These are phyloP conservation scores for Phytophthora vignae DNA, from an alignment of 352 stramenopile species.

Conservation along the genomic window DNA sequence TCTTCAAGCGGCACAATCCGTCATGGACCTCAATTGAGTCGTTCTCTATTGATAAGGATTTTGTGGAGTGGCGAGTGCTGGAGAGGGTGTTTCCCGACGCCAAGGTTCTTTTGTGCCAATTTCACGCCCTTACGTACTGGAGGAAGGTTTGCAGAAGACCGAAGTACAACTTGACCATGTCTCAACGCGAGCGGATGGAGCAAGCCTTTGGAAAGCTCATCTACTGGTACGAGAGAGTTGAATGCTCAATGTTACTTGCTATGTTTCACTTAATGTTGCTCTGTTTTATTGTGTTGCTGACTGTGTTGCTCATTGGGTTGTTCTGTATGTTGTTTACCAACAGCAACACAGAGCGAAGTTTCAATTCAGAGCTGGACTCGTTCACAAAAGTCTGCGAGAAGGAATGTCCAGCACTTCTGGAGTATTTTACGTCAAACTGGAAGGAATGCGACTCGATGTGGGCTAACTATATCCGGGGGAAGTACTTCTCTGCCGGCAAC, in stretches of 20 bases:
- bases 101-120: constrained; percentile 18
- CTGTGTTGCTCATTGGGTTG: too few relatives aligned
- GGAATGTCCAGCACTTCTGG: not conserved
- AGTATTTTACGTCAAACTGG: constrained; percentile 25
- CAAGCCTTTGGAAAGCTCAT: too few relatives aligned
- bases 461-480: constrained; percentile 12
- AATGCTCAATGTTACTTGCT: too few relatives aligned
- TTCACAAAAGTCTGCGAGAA: not conserved
- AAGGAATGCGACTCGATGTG: constrained; percentile 25
- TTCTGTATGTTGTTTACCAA: too few relatives aligned
- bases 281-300: too few relatives aligned
- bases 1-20: too few relatives aligned
- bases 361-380: not conserved
- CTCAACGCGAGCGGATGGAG: too few relatives aligned
- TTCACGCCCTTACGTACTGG: constrained; percentile 15
- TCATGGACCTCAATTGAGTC: not conserved
- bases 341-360: not conserved
- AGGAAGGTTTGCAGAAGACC: too few relatives aligned
- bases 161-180: too few relatives aligned
- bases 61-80: constrained; percentile 16
- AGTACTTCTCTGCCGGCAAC: constrained; percentile 26
- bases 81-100: constrained; percentile 4
- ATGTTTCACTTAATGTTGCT: too few relatives aligned
- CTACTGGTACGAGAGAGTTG: too few relatives aligned
- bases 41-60: constrained; percentile 10